Conservation (phyloP, 345 rosid species). For the Eucalyptus tenuipes region DNA sequence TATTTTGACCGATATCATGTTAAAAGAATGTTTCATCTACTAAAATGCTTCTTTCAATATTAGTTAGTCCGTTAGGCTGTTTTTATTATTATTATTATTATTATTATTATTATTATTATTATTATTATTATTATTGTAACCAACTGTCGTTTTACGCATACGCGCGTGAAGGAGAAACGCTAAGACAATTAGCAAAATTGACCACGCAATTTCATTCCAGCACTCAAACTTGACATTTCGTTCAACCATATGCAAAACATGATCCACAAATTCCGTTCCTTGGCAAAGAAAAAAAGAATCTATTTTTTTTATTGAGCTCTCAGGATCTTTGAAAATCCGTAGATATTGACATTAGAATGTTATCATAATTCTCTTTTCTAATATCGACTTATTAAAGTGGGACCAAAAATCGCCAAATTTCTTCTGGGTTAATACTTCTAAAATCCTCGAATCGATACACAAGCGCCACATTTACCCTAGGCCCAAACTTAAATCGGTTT, state of each 20-base stretch:
- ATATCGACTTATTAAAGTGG: neutral
- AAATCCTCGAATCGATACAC: neutral
- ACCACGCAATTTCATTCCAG: neutral
- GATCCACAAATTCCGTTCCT: neutral
- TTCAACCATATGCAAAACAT: neutral
- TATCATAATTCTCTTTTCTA: neutral
- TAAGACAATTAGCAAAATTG: neutral
- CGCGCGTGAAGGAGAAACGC: neutral
- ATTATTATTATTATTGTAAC: no score
- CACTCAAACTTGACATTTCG: neutral
- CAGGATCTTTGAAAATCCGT: neutral
- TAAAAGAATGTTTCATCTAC: neutral
- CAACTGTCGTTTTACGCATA: neutral
- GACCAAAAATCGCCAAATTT: rapidly evolving
- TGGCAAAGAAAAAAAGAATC: neutral
- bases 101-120: no score
- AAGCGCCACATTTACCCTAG: neutral
- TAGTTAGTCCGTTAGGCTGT: neutral
- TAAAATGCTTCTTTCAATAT: neutral
- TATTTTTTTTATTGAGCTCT: neutral
- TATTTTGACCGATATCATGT: neutral
- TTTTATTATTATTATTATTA: neutral
- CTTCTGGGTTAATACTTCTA: neutral
- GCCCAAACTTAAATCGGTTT: neutral
- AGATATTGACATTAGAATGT: neutral